phyloP scores from a whole-genome alignment of 805 yeast genomes.

The Candida insectorum region DNA sequence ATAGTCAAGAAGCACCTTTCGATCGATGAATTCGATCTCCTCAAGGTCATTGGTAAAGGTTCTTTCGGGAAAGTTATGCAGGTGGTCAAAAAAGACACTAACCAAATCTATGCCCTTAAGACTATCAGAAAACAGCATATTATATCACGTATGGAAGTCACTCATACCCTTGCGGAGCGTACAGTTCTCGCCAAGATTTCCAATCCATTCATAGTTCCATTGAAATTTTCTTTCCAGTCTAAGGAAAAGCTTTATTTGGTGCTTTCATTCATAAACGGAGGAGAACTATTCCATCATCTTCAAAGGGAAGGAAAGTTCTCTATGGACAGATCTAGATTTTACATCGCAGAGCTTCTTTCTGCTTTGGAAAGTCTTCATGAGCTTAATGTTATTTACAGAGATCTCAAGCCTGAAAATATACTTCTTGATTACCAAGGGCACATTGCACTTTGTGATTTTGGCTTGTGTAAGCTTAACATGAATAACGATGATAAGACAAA shows the following conservation, averaged over 20 bases:
- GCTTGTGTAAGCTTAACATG: constrained; percentile 95
- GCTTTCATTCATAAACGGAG: constrained; percentile 92
- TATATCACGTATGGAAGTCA: constrained; percentile 90
- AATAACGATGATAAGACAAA: constrained; percentile 79
- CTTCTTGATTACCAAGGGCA: constrained; percentile 94
- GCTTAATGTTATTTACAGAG: constrained; percentile 90
- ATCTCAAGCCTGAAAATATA: constrained; percentile 94
- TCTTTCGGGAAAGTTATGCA: constrained; percentile 99
- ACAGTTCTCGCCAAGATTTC: constrained; percentile 90
- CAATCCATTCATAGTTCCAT: constrained; percentile 93
- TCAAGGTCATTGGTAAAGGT: constrained; percentile 96
- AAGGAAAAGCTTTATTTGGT: constrained; percentile 93
- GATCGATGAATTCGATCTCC: constrained; percentile 87
- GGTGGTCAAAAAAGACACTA: constrained; percentile 92
- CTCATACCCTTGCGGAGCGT: constrained; percentile 94
- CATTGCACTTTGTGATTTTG: constrained; percentile 96
- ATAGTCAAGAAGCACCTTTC: constrained; percentile 61
- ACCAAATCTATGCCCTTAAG: constrained; percentile 90
- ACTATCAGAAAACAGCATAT: constrained; percentile 93
- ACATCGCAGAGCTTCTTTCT: constrained; percentile 88
- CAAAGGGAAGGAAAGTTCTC: constrained; percentile 89
- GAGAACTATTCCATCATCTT: constrained; percentile 91
- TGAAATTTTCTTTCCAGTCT: constrained; percentile 94
- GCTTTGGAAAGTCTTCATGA: constrained; percentile 92
- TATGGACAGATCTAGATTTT: constrained; percentile 84